Conservation (phyloP, 768 basidiomycete species). For the Collybia nuda region DNA sequence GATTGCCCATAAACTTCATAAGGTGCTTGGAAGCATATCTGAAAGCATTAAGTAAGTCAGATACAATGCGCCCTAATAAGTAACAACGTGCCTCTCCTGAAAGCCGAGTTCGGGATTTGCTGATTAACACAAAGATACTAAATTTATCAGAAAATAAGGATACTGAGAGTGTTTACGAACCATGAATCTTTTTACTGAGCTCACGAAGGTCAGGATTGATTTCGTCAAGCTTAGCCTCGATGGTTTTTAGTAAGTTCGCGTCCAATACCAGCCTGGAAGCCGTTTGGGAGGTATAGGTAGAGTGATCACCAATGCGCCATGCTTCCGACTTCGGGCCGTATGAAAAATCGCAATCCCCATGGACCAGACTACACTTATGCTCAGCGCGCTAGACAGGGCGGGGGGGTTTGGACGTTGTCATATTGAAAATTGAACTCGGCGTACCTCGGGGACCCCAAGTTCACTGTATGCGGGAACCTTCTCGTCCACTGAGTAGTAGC, state of each 20-base stretch:
- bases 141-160: not conserved
- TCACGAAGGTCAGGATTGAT: slow-evolving; percentile 53
- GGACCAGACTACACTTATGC: too few relatives aligned
- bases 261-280: slow-evolving; percentile 12
- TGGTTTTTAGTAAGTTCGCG: slow-evolving; percentile 45
- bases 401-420: too few relatives aligned
- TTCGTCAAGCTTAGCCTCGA: slow-evolving; percentile 53
- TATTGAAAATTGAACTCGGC: too few relatives aligned
- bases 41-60: slow-evolving; percentile 2
- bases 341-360: not conserved
- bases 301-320: slow-evolving; percentile 25
- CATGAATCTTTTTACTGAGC: slow-evolving; percentile 71
- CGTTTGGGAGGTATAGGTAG: slow-evolving; percentile 41
- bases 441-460: too few relatives aligned
- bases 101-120: slow-evolving; percentile 69
- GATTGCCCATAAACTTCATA: slow-evolving; percentile 61
- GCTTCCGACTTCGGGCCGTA: slow-evolving; percentile 9
- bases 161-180: slow-evolving; percentile 34
- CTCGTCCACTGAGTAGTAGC: not conserved
- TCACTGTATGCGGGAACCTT: not conserved
- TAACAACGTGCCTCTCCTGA: slow-evolving; percentile 53
- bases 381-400: too few relatives aligned
- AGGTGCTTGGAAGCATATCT: slow-evolving; percentile 76
- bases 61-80: not conserved
- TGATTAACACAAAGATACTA: slow-evolving; percentile 22